Conservation (phyloP, 371 early-diverging fungal species). For the Rhizomucor pusillus region DNA sequence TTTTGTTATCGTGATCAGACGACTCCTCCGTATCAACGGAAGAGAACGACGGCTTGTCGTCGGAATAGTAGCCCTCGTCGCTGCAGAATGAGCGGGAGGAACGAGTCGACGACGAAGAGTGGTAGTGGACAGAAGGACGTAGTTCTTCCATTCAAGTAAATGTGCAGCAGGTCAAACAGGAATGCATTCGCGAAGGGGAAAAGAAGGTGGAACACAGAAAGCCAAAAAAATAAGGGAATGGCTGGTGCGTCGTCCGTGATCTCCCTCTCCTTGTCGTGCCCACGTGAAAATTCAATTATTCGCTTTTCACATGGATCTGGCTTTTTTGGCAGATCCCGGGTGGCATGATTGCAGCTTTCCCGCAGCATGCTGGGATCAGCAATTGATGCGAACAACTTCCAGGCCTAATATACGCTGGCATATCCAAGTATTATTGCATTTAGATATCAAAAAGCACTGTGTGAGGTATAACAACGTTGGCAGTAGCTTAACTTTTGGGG, state of each 20-base stretch:
- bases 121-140: slow-evolving; percentile 13
- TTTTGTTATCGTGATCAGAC: slow-evolving; percentile 4
- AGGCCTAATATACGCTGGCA: too few species aligned
- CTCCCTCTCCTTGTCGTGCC: background rate
- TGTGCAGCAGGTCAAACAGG: background rate
- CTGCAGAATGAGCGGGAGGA: slow-evolving; percentile 27
- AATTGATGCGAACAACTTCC: too few species aligned
- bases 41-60: slow-evolving; percentile 31
- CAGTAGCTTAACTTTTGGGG: too few species aligned
- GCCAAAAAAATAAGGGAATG: too few species aligned
- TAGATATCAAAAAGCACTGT: too few species aligned
- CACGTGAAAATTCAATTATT: slow-evolving; percentile 6
- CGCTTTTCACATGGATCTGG: background rate
- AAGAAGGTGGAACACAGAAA: slow-evolving; percentile 8
- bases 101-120: slow-evolving; percentile 18
- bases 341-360: too few species aligned
- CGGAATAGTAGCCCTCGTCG: slow-evolving; percentile 47
- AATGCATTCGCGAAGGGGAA: slow-evolving; percentile 12
- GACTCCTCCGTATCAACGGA: slow-evolving; percentile 9
- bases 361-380: too few species aligned
- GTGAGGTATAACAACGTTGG: too few species aligned
- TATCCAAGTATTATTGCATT: too few species aligned
- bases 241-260: too few species aligned
- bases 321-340: too few species aligned
- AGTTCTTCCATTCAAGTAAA: slow-evolving; percentile 16